Base-by-base conservation (phyloP, 2,329 filamentous ascomycete genomes). In the Diaporthe vexans region DNA sequence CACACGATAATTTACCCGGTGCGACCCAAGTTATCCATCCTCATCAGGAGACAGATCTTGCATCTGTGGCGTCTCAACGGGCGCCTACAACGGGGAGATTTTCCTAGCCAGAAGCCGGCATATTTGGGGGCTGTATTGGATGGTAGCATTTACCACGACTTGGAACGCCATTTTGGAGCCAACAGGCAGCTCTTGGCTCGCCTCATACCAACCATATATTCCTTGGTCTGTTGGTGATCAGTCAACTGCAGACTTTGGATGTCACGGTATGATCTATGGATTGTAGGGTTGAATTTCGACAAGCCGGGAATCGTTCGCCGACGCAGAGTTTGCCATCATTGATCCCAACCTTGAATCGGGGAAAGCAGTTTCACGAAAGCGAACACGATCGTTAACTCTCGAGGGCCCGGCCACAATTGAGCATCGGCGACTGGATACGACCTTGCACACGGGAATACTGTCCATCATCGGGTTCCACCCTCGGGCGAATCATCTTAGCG, bases 261-360 rank as follows among this genome's bases (percentile, higher is more conserved):
- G 33, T 58, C 56, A 37, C 33, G 3, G 56, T 58, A 19, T 58
- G 29, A 58, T 58, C 29, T 58, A 17, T 56, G 56, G 29, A 37
- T n/a, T 35, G 29, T n/a, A 37, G 9, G 56, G 33, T 35, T 58
- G 56, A n/a, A 58, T 58, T 58, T 58, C 8, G 56, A 58, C 56
- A 21, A 58, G 33, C 56, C 56, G 56, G 56, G 56, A 58, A 58
- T 35, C 56, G 8, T 37, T 58, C 33, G 29, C 56, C 29, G 56
- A 58, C 56, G 56, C 33, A 21, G 5, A 58, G 56, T 37, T 37
- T 19, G 29, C 56, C 37, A 40, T 33, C 29, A 33, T 33, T 5
- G 29, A 33, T 33, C 52, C 11, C 15, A 33, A 37, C 33, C 56
- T 15, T 58, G 33, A 37, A 37, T 35, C 56, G 56, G 56, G 52